Evolutionary conservation across 768 basidiomycete genomes (phyloP).

Genomic region (Leccinum longicurvipes): DNA sequence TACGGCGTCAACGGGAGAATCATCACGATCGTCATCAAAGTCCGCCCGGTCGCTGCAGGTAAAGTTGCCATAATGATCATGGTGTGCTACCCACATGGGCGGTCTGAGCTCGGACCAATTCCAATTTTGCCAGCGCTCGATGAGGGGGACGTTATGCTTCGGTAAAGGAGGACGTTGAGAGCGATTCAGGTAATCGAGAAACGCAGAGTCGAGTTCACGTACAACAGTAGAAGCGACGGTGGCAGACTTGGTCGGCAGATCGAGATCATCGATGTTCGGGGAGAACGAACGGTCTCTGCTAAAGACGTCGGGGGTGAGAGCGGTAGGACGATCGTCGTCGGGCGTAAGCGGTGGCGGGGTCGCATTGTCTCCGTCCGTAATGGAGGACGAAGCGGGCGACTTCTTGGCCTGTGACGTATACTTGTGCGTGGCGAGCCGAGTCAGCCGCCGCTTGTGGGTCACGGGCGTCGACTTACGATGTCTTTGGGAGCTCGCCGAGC

Average conservation of each 20-base stretch:
- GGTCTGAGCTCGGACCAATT: conserved; percentile 32
- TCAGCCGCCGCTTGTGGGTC: neutral
- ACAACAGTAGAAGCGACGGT: conserved; percentile 8
- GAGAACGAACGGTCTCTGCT: conserved; percentile 22
- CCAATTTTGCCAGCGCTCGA: conserved; percentile 34
- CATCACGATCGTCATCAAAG: conserved; percentile 24
- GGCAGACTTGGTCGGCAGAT: conserved; percentile 11
- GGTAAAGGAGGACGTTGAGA: conserved; percentile 21
- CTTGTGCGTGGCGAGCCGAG: conserved; percentile 9
- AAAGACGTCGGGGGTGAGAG: conserved; percentile 16
- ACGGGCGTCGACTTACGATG: conserved; percentile 16
- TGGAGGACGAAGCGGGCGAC: conserved; percentile 28
- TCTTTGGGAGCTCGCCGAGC: conserved; percentile 20
- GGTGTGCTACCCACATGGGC: conserved; percentile 24
- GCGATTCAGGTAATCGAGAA: conserved; percentile 24
- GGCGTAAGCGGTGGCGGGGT: conserved; percentile 37
- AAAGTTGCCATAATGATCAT: neutral
- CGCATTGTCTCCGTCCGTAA: conserved; percentile 29
- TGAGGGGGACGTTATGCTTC: conserved; percentile 20
- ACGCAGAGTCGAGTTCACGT: conserved; percentile 24
- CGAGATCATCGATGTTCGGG: conserved; percentile 20
- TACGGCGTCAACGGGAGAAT: conserved; percentile 11
- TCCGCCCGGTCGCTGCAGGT: conserved; percentile 21
- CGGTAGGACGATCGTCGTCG: conserved; percentile 29
- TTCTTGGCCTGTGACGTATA: conserved; percentile 18